A percentile compares a stretch with the other conserved stretches of the same genome.
Evolutionary conservation across 805 yeast genomes (phyloP).

Genomic region (Wickerhamomyces strasburgensis): DNA sequence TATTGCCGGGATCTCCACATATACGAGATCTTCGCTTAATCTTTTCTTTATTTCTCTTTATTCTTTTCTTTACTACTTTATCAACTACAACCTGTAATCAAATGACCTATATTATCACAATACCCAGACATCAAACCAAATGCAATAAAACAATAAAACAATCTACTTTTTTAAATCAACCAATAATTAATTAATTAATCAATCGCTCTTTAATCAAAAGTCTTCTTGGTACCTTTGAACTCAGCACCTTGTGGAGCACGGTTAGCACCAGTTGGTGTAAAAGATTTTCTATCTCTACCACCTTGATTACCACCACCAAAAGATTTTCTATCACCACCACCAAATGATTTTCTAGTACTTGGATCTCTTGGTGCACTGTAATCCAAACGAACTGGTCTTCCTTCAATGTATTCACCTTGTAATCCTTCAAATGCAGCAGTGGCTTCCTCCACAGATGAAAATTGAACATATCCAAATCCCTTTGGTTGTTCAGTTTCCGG

Average conservation of each 20-base stretch:
- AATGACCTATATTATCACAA: no score
- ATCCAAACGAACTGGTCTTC: conserved; percentile 93
- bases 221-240: conserved; percentile 81
- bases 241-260: conserved; percentile 57
- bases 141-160: conserved; percentile 3
- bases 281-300: conserved; percentile 34
- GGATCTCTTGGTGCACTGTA: conserved; percentile 84
- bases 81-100: no score
- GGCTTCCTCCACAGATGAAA: conserved; percentile 81
- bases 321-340: conserved; percentile 33
- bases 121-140: not conserved
- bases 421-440: conserved; percentile 79
- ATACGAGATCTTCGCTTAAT: no score
- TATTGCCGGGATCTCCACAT: no score
- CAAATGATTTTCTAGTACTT: conserved; percentile 28
- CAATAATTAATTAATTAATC: not conserved
- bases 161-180: not conserved
- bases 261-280: conserved; percentile 53
- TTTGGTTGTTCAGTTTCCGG: conserved; percentile 98
- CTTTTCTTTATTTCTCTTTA: no score
- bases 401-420: conserved; percentile 85
- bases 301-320: conserved; percentile 35
- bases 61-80: no score
- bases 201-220: conserved; percentile 55
- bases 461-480: conserved; percentile 98